These are phyloP conservation scores for Aureobasidium leucospermi DNA, from an alignment of 2,329 filamentous ascomycete species.

Conservation along the genomic window DNA sequence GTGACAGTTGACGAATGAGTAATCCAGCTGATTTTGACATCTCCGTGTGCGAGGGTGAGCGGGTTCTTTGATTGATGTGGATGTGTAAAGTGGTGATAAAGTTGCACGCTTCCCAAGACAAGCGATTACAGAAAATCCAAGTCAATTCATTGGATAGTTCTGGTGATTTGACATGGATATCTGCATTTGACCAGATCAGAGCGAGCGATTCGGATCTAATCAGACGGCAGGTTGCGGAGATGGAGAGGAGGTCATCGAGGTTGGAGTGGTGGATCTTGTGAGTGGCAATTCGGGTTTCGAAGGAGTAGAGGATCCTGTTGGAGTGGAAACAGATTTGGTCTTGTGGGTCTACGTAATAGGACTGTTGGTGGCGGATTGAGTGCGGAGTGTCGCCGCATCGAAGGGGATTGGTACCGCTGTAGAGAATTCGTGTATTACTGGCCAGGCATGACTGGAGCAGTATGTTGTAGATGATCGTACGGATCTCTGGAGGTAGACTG, in stretches of 20 bases:
- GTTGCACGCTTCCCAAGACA: background rate
- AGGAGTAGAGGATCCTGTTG: background rate
- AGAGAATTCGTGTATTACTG: background rate
- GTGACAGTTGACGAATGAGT: too few species aligned
- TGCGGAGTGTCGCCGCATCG: background rate
- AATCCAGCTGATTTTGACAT: too few species aligned
- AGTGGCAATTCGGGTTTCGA: accelerated
- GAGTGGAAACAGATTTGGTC: background rate
- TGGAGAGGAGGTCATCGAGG: background rate
- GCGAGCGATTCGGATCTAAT: background rate
- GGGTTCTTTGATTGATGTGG: too few species aligned
- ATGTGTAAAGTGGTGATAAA: background rate
- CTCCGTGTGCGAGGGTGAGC: too few species aligned
- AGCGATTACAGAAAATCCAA: background rate
- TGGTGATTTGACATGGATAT: background rate
- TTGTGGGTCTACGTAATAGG: background rate
- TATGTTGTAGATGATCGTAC: background rate
- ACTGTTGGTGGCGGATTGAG: background rate
- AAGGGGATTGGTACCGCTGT: background rate
- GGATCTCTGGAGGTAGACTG: background rate
- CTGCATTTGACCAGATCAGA: background rate
- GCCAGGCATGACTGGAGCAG: background rate
- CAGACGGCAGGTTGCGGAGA: background rate
- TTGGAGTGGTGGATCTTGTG: background rate
- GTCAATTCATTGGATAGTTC: background rate